Base-by-base conservation (phyloP, 2,329 filamentous ascomycete species). In the Aspergillus udagawae region DNA sequence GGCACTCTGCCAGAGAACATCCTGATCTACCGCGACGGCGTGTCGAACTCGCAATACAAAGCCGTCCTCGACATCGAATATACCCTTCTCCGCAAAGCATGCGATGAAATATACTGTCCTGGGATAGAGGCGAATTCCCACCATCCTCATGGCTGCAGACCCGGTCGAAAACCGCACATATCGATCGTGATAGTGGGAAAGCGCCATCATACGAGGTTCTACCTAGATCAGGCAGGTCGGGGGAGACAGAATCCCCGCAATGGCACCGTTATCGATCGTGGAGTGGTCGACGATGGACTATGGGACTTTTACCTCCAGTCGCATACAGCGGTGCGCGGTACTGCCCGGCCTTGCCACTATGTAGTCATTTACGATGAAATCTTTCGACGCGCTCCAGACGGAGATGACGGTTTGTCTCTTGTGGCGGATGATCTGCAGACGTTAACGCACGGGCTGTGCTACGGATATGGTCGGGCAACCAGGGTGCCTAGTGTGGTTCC, bases 271-370 rank as follows among this genome's bases (percentile, higher is more conserved):
- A 89, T 96, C 44, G 91, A 95, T 69, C 87, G 91, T 20, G 89
- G 88, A 12, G 83, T 96, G 44, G 93, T 90, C 0, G 83, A 87
- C 64, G 84, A 83, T 2, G 81, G 83, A 1, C 83, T 85, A 63
- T 93, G 89, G 82, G 91, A 96, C 70, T 95, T 95, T 71, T 96
- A 86, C 75, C 77, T 96, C 0, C 87, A 91, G 41, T 86, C 91
- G 0, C 92, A 96, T 68, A 80, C 83, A 17, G 89, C 89, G 1
- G 77, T 95, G 2, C 86, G 93, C 70, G 91, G 91, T 1, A 96
- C 91, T 0, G 90, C 90, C 0, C 83, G 89, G 0, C 88, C 91
- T 0, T 89, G 89, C 0, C 92, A 94, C 66, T 96, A 96, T 70
- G 85, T 85, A 1, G 87, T 94, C 0, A 75, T 86, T 4, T 71